phyloP scores from a whole-genome alignment of 306 rosid species.

The Ziziphus jujuba region DNA sequence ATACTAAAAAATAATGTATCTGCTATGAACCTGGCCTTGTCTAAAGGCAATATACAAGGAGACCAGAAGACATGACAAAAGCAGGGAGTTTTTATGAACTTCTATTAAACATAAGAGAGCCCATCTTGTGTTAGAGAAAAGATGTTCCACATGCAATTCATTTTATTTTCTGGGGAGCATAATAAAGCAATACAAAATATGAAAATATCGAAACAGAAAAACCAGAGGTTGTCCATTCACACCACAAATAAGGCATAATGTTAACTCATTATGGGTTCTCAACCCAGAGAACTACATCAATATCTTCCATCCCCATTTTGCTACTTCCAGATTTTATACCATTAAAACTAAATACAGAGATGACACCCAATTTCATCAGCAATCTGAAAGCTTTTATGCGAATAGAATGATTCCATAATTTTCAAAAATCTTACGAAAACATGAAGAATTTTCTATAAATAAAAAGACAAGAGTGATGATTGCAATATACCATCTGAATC shows the following conservation, averaged over 20 bases:
- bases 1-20: not conserved
- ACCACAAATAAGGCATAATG: not conserved
- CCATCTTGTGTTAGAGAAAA: not conserved
- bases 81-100: constrained; percentile 3
- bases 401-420: not conserved
- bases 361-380: too few relatives aligned
- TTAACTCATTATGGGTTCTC: not conserved
- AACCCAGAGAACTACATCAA: not conserved
- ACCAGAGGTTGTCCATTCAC: too few relatives aligned
- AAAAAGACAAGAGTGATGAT: not conserved
- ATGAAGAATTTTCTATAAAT: not conserved
- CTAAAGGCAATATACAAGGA: constrained; percentile 17
- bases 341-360: too few relatives aligned
- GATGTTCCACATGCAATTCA: not conserved
- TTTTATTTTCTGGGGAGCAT: not conserved
- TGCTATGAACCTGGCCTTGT: not conserved
- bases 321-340: too few relatives aligned
- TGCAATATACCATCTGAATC: constrained; percentile 57
- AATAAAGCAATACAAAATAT: not conserved
- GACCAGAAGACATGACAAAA: constrained; percentile 14
- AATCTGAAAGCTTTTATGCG: too few relatives aligned
- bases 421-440: not conserved
- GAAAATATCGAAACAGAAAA: constrained; percentile 12
- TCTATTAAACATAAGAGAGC: not conserved
- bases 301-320: not conserved